These are phyloP conservation scores for Xylaria sp. DNA, from an alignment of 495 filamentous ascomycete species.

Conservation along the genomic window DNA sequence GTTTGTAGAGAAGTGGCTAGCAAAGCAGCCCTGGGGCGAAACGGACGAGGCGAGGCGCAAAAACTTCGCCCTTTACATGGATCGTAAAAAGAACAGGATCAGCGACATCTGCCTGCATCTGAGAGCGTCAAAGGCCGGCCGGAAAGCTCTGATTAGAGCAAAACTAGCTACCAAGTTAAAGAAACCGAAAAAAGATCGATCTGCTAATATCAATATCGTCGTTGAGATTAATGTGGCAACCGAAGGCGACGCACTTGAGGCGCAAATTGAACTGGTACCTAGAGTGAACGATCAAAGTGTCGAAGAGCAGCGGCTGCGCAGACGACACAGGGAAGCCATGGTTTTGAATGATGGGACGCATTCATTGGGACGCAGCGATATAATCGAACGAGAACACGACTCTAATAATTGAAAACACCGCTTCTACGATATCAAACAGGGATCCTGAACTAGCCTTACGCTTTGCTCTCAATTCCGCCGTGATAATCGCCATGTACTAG, in stretches of 20 bases:
- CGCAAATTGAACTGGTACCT: conserved; percentile 38
- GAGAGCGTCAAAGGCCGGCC: conserved; percentile 44
- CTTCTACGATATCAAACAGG: neutral
- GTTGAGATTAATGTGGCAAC: conserved; percentile 44
- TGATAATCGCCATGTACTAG: neutral
- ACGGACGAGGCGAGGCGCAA: conserved; percentile 48
- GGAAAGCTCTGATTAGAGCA: conserved; percentile 49
- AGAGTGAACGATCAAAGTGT: conserved; percentile 53
- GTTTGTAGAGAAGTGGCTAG: conserved; percentile 64
- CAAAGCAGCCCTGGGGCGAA: conserved; percentile 61
- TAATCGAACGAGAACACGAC: conserved; percentile 56
- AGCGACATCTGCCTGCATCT: conserved; percentile 52
- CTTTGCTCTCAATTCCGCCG: neutral
- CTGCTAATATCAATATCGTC: conserved; percentile 42
- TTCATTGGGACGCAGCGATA: conserved; percentile 63
- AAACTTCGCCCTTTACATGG: conserved; percentile 54
- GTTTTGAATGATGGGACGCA: conserved; percentile 67
- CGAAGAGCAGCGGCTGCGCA: conserved; percentile 60
- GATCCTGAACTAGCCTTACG: neutral
- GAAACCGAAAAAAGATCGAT: conserved; percentile 33
- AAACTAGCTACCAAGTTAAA: conserved; percentile 43
- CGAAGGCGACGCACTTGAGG: conserved; percentile 30
- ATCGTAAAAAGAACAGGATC: conserved; percentile 52
- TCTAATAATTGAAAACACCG: conserved; percentile 32
- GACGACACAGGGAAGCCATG: conserved; percentile 68